Percentiles rank a stretch among this genome's conserved stretches.
phyloP scores from a whole-genome alignment of 176 grass and related monocot genomes.

The Hordeum marinum region DNA sequence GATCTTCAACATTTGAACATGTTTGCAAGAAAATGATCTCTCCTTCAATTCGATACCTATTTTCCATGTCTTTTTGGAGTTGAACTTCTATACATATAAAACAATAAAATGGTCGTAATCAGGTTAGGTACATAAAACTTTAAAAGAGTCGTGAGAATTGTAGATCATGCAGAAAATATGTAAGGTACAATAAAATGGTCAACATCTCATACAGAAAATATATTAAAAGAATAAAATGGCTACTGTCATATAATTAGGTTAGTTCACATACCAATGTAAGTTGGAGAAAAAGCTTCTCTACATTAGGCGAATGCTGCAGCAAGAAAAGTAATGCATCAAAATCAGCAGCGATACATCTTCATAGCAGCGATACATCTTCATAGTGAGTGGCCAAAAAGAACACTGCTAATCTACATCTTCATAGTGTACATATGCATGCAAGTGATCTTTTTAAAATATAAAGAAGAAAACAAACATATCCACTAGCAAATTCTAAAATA shows the following conservation, averaged over 20 bases:
- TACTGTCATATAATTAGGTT: no score
- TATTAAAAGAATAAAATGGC: no score
- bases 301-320: constrained; percentile 1
- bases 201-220: no score
- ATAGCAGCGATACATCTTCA: no score
- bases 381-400: neutral
- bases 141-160: no score
- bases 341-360: no score
- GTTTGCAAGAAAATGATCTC: neutral
- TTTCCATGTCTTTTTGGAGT: neutral
- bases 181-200: neutral
- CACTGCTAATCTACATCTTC: neutral
- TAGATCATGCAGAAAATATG: neutral
- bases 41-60: neutral
- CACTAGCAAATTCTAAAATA: neutral
- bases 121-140: neutral
- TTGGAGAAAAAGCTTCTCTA: constrained; percentile 7
- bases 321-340: constrained; percentile 10
- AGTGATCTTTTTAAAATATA: neutral
- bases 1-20: neutral
- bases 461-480: neutral
- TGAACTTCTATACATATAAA: neutral
- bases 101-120: neutral
- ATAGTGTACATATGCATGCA: neutral
- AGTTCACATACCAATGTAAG: neutral